Percentiles rank a stretch among this genome's conserved stretches.
Conservation (phyloP, 192 early-diverging fungal genomes). For the Coemansia sp. region DNA sequence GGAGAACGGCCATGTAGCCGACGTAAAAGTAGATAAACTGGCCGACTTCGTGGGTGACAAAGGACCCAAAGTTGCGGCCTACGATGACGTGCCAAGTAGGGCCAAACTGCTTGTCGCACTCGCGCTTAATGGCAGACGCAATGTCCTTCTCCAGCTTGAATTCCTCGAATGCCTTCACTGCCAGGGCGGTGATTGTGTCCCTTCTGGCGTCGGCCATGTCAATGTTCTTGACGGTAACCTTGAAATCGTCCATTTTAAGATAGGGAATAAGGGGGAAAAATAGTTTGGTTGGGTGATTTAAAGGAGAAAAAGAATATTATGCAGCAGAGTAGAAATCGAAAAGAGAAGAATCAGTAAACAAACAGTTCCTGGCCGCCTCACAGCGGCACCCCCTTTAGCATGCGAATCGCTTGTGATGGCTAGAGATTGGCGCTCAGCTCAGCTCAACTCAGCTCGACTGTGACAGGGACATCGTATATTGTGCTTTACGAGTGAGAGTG, state of each 20-base stretch:
- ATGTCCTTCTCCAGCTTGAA: constrained; percentile 98
- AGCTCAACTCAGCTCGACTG: background rate
- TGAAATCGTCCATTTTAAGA: constrained; percentile 61
- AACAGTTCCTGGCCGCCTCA: background rate
- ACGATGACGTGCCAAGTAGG: constrained; percentile 99
- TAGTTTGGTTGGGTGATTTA: background rate
- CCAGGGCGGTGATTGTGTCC: constrained; percentile 85
- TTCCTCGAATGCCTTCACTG: constrained; percentile 84
- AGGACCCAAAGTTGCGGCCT: constrained; percentile 98
- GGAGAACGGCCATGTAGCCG: constrained; percentile 87
- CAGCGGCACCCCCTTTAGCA: background rate
- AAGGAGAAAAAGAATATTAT: constrained; percentile 8
- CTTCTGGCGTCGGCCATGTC: constrained; percentile 99
- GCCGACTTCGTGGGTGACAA: constrained; percentile 94
- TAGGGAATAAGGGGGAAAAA: background rate
- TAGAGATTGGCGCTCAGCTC: background rate
- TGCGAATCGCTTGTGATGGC: background rate
- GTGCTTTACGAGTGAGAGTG: too few species aligned
- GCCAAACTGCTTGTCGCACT: constrained; percentile 97
- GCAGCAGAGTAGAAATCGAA: constrained; percentile 1
- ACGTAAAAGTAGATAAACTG: constrained; percentile 99
- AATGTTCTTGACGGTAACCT: constrained; percentile 93
- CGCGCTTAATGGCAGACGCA: constrained; percentile 95
- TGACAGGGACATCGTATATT: background rate
- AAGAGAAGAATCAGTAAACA: constrained; percentile 8